Conservation (phyloP, 108 stramenopile species). For the Cyclotella cryptica region DNA sequence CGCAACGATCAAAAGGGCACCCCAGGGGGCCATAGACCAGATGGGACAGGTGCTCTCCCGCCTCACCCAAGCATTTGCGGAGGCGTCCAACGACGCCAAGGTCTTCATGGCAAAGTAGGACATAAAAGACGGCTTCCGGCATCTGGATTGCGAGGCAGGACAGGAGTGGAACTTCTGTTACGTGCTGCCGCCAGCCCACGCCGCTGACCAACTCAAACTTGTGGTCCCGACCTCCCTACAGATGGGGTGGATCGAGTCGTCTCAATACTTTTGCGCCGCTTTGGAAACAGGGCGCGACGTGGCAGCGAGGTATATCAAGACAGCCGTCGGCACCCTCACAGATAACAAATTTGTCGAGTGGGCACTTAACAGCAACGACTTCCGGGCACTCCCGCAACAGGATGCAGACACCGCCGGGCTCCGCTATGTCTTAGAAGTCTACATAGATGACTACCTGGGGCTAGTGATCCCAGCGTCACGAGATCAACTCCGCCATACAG, state of each 20-base stretch:
- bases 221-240: slow-evolving; percentile 2
- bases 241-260: slow-evolving; percentile 13
- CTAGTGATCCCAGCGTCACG: background rate
- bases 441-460: slow-evolving; percentile 26
- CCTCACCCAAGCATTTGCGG: slow-evolving; percentile 15
- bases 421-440: too few species aligned
- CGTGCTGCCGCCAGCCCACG: background rate
- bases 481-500: background rate
- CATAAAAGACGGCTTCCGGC: slow-evolving; percentile 18
- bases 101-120: slow-evolving; percentile 7
- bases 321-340: too few species aligned
- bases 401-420: too few species aligned
- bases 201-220: background rate
- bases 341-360: too few species aligned
- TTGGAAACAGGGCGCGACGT: slow-evolving; percentile 38
- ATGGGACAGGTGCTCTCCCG: slow-evolving; percentile 12
- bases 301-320: background rate
- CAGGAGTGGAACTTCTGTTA: slow-evolving; percentile 18
- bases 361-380: too few species aligned
- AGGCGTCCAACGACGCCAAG: background rate
- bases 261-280: slow-evolving; percentile 3
- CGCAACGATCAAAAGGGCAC: slow-evolving; percentile 12
- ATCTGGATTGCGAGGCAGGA: background rate
- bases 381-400: too few species aligned
- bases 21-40: slow-evolving; percentile 13